Evolutionary conservation across 306 rosid genomes (phyloP).

Genomic region (Rubus idaeus): DNA sequence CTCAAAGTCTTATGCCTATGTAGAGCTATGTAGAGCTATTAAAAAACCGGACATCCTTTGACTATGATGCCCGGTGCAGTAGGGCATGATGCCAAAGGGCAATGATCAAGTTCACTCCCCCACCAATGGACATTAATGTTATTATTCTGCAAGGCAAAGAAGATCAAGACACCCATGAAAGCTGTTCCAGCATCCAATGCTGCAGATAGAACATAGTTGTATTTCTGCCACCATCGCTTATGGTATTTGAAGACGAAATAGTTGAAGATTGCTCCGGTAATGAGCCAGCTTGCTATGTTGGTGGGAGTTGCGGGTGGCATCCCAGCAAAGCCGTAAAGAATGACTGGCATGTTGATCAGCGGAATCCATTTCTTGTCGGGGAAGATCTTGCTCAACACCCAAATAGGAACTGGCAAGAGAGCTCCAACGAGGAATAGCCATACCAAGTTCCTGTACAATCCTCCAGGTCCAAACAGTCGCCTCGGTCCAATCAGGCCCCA

Average conservation of each 20-base stretch:
- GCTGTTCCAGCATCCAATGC: slow-evolving; percentile 98
- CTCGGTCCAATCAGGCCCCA: slow-evolving; percentile 95
- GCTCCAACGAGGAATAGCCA: slow-evolving; percentile 94
- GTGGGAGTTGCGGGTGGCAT: slow-evolving; percentile 99
- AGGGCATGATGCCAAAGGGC: slow-evolving; percentile 90
- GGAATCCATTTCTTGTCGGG: slow-evolving; percentile 92
- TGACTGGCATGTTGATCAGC: slow-evolving; percentile 86
- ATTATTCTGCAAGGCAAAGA: slow-evolving; percentile 76
- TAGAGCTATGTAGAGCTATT: neutral
- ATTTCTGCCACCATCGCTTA: slow-evolving; percentile 97
- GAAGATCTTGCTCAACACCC: slow-evolving; percentile 76
- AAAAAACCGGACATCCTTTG: slow-evolving; percentile 77
- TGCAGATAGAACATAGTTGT: slow-evolving; percentile 86
- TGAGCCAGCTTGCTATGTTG: slow-evolving; percentile 92
- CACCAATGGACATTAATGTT: slow-evolving; percentile 73
- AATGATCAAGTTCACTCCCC: slow-evolving; percentile 80
- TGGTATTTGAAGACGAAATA: slow-evolving; percentile 79
- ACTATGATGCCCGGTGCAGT: slow-evolving; percentile 80
- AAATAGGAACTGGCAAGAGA: slow-evolving; percentile 77
- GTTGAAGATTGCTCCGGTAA: slow-evolving; percentile 88
- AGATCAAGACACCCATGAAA: slow-evolving; percentile 86
- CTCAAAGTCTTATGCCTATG: neutral
- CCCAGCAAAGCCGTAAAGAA: slow-evolving; percentile 89
- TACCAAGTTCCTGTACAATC: slow-evolving; percentile 77
- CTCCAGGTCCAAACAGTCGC: slow-evolving; percentile 84